Base-by-base conservation (phyloP, 441 rosid genomes). In the Adansonia rubrostipa region DNA sequence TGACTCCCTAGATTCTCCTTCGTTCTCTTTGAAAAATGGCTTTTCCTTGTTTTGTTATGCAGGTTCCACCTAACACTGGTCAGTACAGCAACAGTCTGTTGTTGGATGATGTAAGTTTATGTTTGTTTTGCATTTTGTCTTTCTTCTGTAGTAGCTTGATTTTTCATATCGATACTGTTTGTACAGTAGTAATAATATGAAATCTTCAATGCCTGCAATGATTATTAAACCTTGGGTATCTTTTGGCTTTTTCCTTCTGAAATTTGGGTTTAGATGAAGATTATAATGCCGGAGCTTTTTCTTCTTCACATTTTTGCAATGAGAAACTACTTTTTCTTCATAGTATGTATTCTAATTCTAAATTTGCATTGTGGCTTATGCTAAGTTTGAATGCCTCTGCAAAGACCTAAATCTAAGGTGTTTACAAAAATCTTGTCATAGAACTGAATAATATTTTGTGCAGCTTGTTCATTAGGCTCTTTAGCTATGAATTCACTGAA, bases 31-130 rank as follows among this genome's bases (percentile, higher is more conserved):
- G 17, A 8, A 50, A 63, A 70, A 9, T 68, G 22, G 36, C n/a
- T 78, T 68, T 77, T 76, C 10, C 73, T 40, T 81, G 5, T 75
- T 42, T 82, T 75, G 1, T 79, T 60, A 51, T 79, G 79, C 93
- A 96, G 99, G 89, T 76, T 96, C 33, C 98, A 88, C 82, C 79
- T 92, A 77, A 96, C 99, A 57, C 84, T 96, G 92, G 91, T 96
- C 75, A 78, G 94, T 70, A 96, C 98, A 9, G 99, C 99, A 9
- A 91, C 96, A 40, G 91, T 91, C 73, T 93, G 98, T 81, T 96
- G 99, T 82, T 94, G 99, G 99, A 94, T 96, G 98, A 96, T 96
- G 99, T 96, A 89, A 90, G 97, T 87, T 84, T 13, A 69, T 67
- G 10, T 20, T 81, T 48, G n/a, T 71, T 50, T 45, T 33, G 15